Evolutionary conservation across 345 rosid genomes (phyloP), one percentile per base, ranked within the genome.

Genomic region (Pugionium cornutum): DNA sequence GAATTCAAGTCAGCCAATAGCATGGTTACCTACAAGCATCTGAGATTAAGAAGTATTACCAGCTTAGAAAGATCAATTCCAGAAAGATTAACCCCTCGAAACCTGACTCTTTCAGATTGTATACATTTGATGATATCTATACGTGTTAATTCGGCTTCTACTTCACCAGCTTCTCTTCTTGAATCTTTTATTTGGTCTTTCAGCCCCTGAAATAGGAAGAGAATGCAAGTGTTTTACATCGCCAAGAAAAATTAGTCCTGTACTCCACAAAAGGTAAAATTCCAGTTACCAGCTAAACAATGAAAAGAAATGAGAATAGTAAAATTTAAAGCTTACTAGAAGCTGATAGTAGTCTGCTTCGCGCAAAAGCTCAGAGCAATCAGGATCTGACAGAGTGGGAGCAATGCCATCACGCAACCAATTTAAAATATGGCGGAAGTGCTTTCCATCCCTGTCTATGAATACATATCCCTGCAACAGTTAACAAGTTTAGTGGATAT

Each of bases 391-490:
- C 11, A 92, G 71, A 50, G 53, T 64, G 5, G 98, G 91, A 61
- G 84, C 76, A 69, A 79, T 79, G 11, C 98, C 98, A 83, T 89
- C 97, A 75, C 97, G 84, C 83, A 92, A 76, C 96, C 98, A 88
- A 72, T 92, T 92, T 37, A 92, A 76, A 57, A 92, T 76, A 75
- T 89, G 96, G 47, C 98, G 82, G 53, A 92, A 92, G 73, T 84
- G 85, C 61, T 81, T 82, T 34, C 98, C 97, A 34, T 92, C 97
- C 53, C 98, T 84, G 68, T 92, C 98, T 72, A 92, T 84, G 74
- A 89, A 89, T 48, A 86, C 79, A 66, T 77, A 77, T 48, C 97
- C 98, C 98, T 92, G 81, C 64, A 76, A 75, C 49, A 52, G 61
- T 63, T 28, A 64, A 7, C 53, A 78, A 42, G 55, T 34, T 35